Evolutionary conservation across 2,329 filamentous ascomycete species (phyloP).

Genomic region (Hirsutella thompsonii): DNA sequence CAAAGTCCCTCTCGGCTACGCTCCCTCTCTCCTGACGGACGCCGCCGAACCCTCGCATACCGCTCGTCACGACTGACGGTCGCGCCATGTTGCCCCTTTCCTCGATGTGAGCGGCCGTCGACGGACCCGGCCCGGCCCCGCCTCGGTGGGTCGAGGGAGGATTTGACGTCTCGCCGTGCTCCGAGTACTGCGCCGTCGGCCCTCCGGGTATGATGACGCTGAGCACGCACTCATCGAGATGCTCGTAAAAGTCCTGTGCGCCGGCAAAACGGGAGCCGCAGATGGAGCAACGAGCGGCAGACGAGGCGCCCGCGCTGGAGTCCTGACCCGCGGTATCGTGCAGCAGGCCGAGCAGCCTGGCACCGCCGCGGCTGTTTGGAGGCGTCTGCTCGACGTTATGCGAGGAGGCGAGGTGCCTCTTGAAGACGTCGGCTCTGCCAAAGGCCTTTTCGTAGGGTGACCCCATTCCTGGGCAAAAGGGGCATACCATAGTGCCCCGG

Average conservation of each 20-base stretch:
- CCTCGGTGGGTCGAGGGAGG: no score
- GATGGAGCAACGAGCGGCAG: slow-evolving; percentile 80
- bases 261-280: slow-evolving; percentile 68
- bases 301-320: slow-evolving; percentile 10
- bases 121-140: no score
- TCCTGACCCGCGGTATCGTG: background rate
- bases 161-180: no score
- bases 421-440: slow-evolving; percentile 94
- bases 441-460: slow-evolving; percentile 89
- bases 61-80: no score
- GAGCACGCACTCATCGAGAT: slow-evolving; percentile 60
- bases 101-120: background rate
- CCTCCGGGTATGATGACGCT: slow-evolving; percentile 39
- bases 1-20: background rate
- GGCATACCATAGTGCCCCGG: slow-evolving; percentile 95
- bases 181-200: background rate
- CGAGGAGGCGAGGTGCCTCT: slow-evolving; percentile 83
- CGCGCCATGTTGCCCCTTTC: background rate
- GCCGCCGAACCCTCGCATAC: background rate
- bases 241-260: slow-evolving; percentile 95
- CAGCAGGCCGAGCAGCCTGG: slow-evolving; percentile 5
- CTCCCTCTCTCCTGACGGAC: background rate
- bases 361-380: slow-evolving; percentile 56
- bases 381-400: slow-evolving; percentile 91
- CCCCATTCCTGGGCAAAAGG: slow-evolving; percentile 83